A percentile compares a stretch with the other conserved stretches of the same genome.
These are phyloP conservation scores for Hortiboletus campestris DNA, from an alignment of 768 basidiomycete genomes.

Conservation along the genomic window DNA sequence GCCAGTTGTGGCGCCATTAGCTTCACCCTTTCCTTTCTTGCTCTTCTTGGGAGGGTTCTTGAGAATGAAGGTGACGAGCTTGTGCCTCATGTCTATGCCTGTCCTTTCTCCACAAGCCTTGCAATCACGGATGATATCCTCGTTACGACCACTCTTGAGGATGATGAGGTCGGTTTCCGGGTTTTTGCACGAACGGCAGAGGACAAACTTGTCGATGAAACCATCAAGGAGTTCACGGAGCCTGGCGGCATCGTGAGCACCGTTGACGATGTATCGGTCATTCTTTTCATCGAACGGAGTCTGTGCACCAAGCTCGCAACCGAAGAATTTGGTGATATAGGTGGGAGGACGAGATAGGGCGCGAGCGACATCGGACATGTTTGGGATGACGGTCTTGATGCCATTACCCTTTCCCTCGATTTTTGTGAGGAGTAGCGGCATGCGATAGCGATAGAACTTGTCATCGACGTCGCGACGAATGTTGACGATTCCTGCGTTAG, in stretches of 20 bases:
- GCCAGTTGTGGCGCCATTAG: slow-evolving; percentile 50
- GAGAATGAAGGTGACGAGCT: slow-evolving; percentile 92
- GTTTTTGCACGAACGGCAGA: slow-evolving; percentile 98
- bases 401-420: slow-evolving; percentile 99
- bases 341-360: slow-evolving; percentile 93
- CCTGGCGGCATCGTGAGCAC: slow-evolving; percentile 87
- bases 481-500: slow-evolving; percentile 78
- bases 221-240: slow-evolving; percentile 93
- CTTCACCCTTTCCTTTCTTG: slow-evolving; percentile 51
- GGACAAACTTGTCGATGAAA: slow-evolving; percentile 98
- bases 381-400: slow-evolving; percentile 98
- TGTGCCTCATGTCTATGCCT: slow-evolving; percentile 93
- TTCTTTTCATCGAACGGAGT: slow-evolving; percentile 95
- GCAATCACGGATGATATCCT: slow-evolving; percentile 93
- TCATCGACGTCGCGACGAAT: slow-evolving; percentile 96
- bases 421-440: slow-evolving; percentile 93
- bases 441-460: slow-evolving; percentile 96
- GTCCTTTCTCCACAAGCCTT: slow-evolving; percentile 97
- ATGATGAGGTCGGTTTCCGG: slow-evolving; percentile 96
- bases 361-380: slow-evolving; percentile 97
- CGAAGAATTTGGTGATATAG: slow-evolving; percentile 99
- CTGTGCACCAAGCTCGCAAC: slow-evolving; percentile 97
- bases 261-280: slow-evolving; percentile 98
- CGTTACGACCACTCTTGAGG: slow-evolving; percentile 74
- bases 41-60: slow-evolving; percentile 92